Conservation (phyloP, 2,329 filamentous ascomycete genomes). For the Sporothrix mexicana region DNA sequence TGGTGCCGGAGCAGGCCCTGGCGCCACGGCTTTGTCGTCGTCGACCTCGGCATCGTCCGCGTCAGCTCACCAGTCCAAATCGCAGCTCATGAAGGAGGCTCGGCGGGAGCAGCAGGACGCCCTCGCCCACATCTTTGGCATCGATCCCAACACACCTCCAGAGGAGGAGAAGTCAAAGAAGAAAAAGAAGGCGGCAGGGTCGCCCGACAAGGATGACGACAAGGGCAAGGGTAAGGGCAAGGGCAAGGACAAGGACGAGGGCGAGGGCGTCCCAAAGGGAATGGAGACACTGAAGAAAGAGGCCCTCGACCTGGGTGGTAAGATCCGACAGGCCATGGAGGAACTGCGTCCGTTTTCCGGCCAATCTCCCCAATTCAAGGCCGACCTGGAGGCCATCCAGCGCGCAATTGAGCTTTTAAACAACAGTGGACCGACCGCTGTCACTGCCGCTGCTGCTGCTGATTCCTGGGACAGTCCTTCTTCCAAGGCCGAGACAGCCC, state of each 20-base stretch:
- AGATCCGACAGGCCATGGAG: too few relatives aligned
- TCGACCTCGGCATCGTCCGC: not conserved
- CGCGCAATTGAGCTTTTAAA: too few relatives aligned
- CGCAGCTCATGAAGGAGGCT: not conserved
- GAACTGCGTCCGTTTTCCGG: too few relatives aligned
- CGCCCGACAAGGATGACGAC: not conserved
- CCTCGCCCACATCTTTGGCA: not conserved
- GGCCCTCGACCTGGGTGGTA: not conserved
- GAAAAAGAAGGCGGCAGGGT: not conserved
- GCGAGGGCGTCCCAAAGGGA: not conserved
- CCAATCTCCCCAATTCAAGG: too few relatives aligned
- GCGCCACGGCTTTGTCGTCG: not conserved
- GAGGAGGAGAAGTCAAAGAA: not conserved
- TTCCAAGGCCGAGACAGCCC: too few relatives aligned
- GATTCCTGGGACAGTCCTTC: too few relatives aligned
- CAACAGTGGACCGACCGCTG: too few relatives aligned
- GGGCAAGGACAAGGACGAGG: not conserved
- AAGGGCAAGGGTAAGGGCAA: not conserved
- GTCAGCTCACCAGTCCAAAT: not conserved
- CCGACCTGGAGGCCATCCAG: too few relatives aligned
- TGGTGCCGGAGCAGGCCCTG: too few relatives aligned
- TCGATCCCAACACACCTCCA: not conserved
- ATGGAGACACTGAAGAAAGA: too few relatives aligned
- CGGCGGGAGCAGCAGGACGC: not conserved
- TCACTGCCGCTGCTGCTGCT: too few relatives aligned